Base-by-base conservation (phyloP, 352 stramenopile species). In the Phytophthora capsici region DNA sequence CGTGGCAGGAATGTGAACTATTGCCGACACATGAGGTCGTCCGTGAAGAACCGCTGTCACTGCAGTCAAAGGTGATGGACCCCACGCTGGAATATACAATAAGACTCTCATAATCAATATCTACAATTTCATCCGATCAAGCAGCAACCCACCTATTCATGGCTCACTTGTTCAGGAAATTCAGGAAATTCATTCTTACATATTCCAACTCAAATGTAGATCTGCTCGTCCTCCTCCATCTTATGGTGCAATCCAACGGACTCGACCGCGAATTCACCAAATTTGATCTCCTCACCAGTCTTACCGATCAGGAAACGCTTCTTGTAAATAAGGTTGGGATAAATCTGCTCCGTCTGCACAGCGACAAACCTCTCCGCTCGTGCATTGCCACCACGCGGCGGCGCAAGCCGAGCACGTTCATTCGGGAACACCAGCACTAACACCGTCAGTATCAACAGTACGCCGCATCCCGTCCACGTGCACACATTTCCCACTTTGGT, bases 311-410 rank as follows among this genome's bases (percentile, higher is more conserved):
- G 56, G 40, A 91, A 87, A 51, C 82, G 82, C 63, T 91, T 91
- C 72, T 89, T 91, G 73, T 91, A 89, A 47, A 91, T 81, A 19
- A 91, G 57, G 51, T 91, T 91, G 28, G 82, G 82, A 44, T 91
- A 91, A 52, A 89, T 44, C 41, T 91, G 78, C 54, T 91, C 82
- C 2, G 82, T 91, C 28, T 89, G 82, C 20, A 91, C 80, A 47
- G 75, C 71, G 34, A 91, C 67, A 49, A 89, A 91, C 22, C 80
- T 81, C 51, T 89, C 82, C 7, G 80, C 82, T 19, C 78, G 80
- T 48, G 74, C 74, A 30, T 85, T 87, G 59, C 72, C 75, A 26
- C 79, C 79, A 62, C 72, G 75, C 54, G 72, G 77, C 8, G 76
- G 79, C 41, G 65, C 60, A 22, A 88, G 59, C 0, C 81, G 74